phyloP scores from a whole-genome alignment of 2,329 filamentous ascomycete species.

The Cercospora sp. region DNA sequence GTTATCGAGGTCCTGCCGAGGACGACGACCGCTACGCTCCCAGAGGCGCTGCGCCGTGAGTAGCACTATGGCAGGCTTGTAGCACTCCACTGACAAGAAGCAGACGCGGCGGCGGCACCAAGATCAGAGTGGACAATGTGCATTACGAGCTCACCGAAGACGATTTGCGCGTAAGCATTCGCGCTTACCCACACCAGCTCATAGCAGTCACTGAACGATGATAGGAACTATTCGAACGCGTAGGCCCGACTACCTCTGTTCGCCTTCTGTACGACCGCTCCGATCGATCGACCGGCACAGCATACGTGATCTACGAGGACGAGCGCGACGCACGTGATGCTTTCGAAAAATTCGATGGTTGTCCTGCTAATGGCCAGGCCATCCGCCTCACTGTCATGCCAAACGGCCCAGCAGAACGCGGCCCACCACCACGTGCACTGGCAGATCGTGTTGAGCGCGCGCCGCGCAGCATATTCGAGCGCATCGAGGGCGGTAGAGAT shows the following conservation, averaged over 20 bases:
- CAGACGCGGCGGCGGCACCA: conserved; percentile 42
- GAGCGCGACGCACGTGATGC: conserved; percentile 72
- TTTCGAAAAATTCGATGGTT: conserved; percentile 79
- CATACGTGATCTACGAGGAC: conserved; percentile 77
- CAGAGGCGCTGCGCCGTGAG: conserved; percentile 24
- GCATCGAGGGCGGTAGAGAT: conserved; percentile 48
- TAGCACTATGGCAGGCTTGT: not conserved
- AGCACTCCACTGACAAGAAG: not conserved
- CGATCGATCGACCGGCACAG: conserved; percentile 81
- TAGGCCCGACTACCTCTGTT: conserved; percentile 69
- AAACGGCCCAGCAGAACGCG: conserved; percentile 49
- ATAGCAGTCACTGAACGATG: conserved; percentile 12
- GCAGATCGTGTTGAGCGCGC: conserved; percentile 55
- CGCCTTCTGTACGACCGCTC: conserved; percentile 81
- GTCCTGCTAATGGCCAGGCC: conserved; percentile 81
- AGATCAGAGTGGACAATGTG: conserved; percentile 82
- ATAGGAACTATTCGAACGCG: conserved; percentile 77
- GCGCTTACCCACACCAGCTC: not conserved
- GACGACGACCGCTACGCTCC: conserved; percentile 31
- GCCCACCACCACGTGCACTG: conserved; percentile 26
- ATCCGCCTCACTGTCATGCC: conserved; percentile 72
- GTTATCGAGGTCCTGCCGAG: conserved; percentile 23
- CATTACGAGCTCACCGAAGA: conserved; percentile 88
- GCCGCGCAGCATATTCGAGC: conserved; percentile 65
- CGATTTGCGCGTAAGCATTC: conserved; percentile 69